Conservation (phyloP, 805 yeast species). For the Metschnikowia reukaufii region DNA sequence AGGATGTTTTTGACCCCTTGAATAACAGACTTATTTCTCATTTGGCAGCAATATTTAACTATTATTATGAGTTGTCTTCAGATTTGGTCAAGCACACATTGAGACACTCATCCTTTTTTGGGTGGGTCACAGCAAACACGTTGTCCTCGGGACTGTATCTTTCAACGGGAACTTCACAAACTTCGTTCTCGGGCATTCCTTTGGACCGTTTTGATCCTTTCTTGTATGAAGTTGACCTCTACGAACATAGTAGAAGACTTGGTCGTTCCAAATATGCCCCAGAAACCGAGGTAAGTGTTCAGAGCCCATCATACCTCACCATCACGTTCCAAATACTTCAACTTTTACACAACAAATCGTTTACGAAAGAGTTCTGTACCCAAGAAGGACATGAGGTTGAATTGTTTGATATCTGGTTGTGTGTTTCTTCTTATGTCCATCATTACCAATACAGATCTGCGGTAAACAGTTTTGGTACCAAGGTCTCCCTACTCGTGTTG, state of each 20-base stretch:
- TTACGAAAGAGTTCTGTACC: conserved; percentile 6
- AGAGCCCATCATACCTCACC: conserved; percentile 16
- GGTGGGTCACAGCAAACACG: conserved; percentile 21
- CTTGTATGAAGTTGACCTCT: conserved; percentile 20
- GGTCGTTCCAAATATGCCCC: background rate
- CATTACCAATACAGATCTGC: conserved; percentile 38
- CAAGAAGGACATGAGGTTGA: conserved; percentile 2
- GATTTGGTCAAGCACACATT: conserved; percentile 15
- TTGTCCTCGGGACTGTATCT: conserved; percentile 15
- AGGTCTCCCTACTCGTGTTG: conserved; percentile 28
- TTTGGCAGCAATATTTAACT: conserved; percentile 25
- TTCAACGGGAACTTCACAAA: conserved; percentile 20
- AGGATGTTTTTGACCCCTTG: background rate
- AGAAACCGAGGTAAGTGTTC: conserved; percentile 4
- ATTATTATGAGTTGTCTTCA: conserved; percentile 22
- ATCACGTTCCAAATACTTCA: conserved; percentile 11
- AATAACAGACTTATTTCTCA: conserved; percentile 24
- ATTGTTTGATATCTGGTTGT: conserved; percentile 33
- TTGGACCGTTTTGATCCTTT: conserved; percentile 20
- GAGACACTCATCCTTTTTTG: conserved; percentile 17
- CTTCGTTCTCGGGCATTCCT: conserved; percentile 16
- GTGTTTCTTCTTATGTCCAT: conserved; percentile 37
- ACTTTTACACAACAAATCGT: conserved; percentile 13
- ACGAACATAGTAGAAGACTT: conserved; percentile 16
- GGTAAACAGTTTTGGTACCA: conserved; percentile 25